phyloP scores from a whole-genome alignment of 768 basidiomycete genomes.

The Boletus bicolor region DNA sequence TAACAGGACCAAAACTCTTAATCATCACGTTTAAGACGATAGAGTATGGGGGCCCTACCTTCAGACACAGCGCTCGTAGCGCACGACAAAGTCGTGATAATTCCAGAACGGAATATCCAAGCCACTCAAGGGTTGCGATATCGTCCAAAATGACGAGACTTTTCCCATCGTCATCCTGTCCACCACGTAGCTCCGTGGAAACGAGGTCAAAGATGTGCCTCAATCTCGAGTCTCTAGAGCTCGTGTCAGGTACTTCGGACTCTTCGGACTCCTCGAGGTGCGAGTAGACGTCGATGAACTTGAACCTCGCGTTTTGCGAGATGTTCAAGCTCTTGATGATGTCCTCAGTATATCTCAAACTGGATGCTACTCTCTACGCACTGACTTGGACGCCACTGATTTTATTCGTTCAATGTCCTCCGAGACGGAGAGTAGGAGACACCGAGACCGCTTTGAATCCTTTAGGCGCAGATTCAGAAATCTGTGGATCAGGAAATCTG shows the following conservation, averaged over 20 bases:
- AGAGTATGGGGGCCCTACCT: constrained; percentile 36
- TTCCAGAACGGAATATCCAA: constrained; percentile 52
- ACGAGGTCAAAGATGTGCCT: constrained; percentile 38
- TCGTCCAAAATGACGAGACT: constrained; percentile 69
- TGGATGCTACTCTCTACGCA: constrained; percentile 34
- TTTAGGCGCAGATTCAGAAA: constrained; percentile 53
- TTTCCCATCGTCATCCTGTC: constrained; percentile 8
- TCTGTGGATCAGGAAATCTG: constrained; percentile 68
- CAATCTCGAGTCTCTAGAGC: constrained; percentile 16
- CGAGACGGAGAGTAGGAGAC: constrained; percentile 56
- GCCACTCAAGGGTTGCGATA: constrained; percentile 66
- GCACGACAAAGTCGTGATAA: constrained; percentile 60
- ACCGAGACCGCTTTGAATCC: constrained; percentile 31
- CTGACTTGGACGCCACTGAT: constrained; percentile 59
- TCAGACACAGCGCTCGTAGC: constrained; percentile 50
- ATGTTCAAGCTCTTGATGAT: constrained; percentile 34
- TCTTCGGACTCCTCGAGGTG: constrained; percentile 27
- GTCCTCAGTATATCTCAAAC: constrained; percentile 4
- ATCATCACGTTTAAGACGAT: not conserved
- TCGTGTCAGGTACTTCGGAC: constrained; percentile 8
- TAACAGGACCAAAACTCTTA: constrained; percentile 23
- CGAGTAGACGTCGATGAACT: constrained; percentile 53
- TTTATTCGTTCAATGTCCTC: constrained; percentile 60
- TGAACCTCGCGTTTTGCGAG: constrained; percentile 38
- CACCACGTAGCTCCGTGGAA: constrained; percentile 22